phyloP scores from a whole-genome alignment of 306 rosid species.

The Pterocarpus santalinus region DNA sequence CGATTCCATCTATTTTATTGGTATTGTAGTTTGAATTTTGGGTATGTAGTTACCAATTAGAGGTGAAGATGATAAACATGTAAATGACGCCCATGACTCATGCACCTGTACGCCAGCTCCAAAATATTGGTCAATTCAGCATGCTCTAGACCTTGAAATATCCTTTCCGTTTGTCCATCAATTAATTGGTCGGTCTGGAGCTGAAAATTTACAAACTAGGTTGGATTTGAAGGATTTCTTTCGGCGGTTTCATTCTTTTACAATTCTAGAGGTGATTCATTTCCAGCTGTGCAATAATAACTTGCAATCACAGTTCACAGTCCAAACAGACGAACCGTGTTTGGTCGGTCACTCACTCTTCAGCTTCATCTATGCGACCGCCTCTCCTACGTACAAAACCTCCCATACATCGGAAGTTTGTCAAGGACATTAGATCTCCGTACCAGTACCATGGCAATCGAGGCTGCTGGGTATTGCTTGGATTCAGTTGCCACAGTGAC shows the following conservation, averaged over 20 bases:
- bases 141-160: conserved; percentile 24
- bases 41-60: not conserved
- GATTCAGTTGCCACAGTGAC: not conserved
- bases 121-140: conserved; percentile 4
- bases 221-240: not conserved
- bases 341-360: too few species aligned
- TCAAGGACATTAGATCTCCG: too few species aligned
- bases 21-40: conserved; percentile 21
- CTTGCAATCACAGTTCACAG: too few species aligned
- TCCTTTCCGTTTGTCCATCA: not conserved
- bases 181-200: not conserved
- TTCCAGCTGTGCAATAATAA: too few species aligned
- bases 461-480: too few species aligned
- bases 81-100: conserved; percentile 32
- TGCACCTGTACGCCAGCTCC: conserved; percentile 20
- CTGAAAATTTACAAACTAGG: conserved; percentile 4
- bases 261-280: not conserved
- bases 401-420: too few species aligned
- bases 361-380: too few species aligned
- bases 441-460: too few species aligned
- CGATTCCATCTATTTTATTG: conserved; percentile 12
- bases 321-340: too few species aligned
- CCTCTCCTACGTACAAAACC: too few species aligned
- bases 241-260: not conserved
- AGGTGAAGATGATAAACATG: conserved; percentile 26